These are phyloP conservation scores for Gloeophyllum trabeum DNA, from an alignment of 768 basidiomycete genomes.

Conservation along the genomic window DNA sequence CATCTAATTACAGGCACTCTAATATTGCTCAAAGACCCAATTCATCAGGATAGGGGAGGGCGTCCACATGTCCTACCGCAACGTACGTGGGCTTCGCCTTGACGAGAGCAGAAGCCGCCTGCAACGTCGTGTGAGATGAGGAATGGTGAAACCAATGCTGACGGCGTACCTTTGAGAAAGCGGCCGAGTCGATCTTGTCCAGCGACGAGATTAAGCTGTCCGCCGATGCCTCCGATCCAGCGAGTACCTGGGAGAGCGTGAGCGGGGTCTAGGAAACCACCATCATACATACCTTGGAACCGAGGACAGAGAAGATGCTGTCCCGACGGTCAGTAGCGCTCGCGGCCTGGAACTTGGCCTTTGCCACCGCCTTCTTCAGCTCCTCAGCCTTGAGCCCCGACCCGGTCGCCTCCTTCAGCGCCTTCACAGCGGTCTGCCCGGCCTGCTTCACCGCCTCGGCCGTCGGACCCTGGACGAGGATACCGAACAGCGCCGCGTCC, in stretches of 20 bases:
- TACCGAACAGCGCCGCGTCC: slow-evolving; percentile 81
- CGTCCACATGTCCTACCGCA: slow-evolving; percentile 65
- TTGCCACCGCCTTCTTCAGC: slow-evolving; percentile 71
- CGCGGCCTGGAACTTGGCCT: slow-evolving; percentile 82
- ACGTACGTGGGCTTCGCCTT: slow-evolving; percentile 80
- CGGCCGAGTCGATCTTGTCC: slow-evolving; percentile 54
- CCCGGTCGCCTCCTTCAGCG: slow-evolving; percentile 38
- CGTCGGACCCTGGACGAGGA: slow-evolving; percentile 65
- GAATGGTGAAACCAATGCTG: too few species aligned
- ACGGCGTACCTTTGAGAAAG: slow-evolving; percentile 57
- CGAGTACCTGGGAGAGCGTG: slow-evolving; percentile 40
- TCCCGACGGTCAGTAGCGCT: slow-evolving; percentile 55
- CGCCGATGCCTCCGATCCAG: slow-evolving; percentile 42
- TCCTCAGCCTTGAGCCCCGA: slow-evolving; percentile 48
- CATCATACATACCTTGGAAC: slow-evolving; percentile 42
- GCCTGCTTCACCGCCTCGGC: slow-evolving; percentile 54
- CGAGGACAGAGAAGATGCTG: slow-evolving; percentile 50
- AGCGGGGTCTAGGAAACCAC: background rate
- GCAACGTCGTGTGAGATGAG: slow-evolving; percentile 2
- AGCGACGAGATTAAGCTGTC: slow-evolving; percentile 56
- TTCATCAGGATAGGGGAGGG: slow-evolving; percentile 79
- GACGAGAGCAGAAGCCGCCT: slow-evolving; percentile 60
- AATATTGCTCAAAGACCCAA: slow-evolving; percentile 69
- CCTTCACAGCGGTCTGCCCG: slow-evolving; percentile 55
- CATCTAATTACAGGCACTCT: too few species aligned